Conservation (phyloP, 768 basidiomycete genomes). For the Suillus placidus region DNA sequence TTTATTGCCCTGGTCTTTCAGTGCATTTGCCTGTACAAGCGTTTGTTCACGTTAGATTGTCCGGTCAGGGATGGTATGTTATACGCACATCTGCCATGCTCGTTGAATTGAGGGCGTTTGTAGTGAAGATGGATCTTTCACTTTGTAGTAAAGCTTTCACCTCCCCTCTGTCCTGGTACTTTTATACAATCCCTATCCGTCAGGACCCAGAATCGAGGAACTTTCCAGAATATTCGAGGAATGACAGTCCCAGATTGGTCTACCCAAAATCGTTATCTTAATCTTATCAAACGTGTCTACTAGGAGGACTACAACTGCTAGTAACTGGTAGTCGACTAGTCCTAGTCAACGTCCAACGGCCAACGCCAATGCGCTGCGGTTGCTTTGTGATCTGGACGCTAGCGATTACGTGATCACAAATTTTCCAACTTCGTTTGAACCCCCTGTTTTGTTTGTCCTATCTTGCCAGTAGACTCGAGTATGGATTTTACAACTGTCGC, state of each 20-base stretch:
- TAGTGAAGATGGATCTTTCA: not conserved
- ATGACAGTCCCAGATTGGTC: not conserved
- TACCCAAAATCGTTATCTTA: conserved; percentile 1
- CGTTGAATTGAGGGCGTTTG: not conserved
- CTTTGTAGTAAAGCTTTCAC: not conserved
- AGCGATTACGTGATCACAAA: not conserved
- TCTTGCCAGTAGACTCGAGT: no score
- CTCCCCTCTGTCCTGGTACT: conserved; percentile 6
- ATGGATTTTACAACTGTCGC: no score
- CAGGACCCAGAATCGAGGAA: conserved; percentile 19
- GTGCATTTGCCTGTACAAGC: conserved; percentile 46
- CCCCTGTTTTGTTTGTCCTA: no score
- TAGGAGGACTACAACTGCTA: no score
- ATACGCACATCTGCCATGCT: conserved; percentile 41
- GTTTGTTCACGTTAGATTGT: not conserved
- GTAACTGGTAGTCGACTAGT: no score
- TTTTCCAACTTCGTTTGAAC: no score
- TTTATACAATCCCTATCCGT: conserved; percentile 22
- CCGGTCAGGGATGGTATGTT: conserved; percentile 22
- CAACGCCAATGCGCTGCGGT: no score
- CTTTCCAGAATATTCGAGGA: conserved; percentile 35
- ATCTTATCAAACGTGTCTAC: conserved; percentile 1
- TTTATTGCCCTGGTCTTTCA: conserved; percentile 95
- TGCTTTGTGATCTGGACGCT: not conserved
- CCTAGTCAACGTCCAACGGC: no score